Percentiles rank a stretch among this genome's conserved stretches.
Evolutionary conservation across 1,284 basidiomycete genomes (phyloP).

Genomic region (Ganoderma leucocontextum): DNA sequence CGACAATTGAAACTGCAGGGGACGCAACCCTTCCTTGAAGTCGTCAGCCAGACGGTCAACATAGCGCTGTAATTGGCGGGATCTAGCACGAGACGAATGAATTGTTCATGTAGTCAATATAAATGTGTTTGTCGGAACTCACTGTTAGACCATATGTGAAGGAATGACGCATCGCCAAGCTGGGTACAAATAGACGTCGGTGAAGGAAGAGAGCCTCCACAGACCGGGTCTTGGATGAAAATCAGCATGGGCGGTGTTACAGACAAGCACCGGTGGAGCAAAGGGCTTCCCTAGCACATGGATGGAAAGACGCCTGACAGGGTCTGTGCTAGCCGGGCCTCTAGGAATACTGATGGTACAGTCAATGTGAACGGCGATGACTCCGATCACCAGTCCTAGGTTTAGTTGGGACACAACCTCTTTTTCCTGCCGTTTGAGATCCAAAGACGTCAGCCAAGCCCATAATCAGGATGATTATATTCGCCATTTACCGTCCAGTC

Average conservation of each 20-base stretch:
- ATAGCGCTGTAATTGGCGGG: neutral
- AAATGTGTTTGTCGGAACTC: neutral
- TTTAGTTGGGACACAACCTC: neutral
- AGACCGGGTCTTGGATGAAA: neutral
- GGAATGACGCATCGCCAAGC: neutral
- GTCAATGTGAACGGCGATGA: neutral
- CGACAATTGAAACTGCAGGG: conserved; percentile 8
- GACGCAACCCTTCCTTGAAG: conserved; percentile 17
- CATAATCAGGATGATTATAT: too few relatives aligned
- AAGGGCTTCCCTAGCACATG: neutral
- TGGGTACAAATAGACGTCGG: neutral
- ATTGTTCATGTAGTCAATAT: neutral
- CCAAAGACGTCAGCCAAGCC: neutral
- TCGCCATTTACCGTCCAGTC: too few relatives aligned
- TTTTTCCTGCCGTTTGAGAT: neutral
- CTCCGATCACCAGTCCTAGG: neutral
- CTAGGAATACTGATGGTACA: neutral
- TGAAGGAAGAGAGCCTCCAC: neutral
- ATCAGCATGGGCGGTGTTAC: neutral
- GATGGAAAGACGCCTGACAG: neutral
- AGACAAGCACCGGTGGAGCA: neutral
- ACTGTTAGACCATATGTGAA: neutral
- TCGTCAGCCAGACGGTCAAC: conserved; percentile 11
- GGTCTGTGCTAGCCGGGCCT: neutral
- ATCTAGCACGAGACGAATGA: neutral